Conservation (phyloP, 176 grass and related monocot species). For the Poa annua region DNA sequence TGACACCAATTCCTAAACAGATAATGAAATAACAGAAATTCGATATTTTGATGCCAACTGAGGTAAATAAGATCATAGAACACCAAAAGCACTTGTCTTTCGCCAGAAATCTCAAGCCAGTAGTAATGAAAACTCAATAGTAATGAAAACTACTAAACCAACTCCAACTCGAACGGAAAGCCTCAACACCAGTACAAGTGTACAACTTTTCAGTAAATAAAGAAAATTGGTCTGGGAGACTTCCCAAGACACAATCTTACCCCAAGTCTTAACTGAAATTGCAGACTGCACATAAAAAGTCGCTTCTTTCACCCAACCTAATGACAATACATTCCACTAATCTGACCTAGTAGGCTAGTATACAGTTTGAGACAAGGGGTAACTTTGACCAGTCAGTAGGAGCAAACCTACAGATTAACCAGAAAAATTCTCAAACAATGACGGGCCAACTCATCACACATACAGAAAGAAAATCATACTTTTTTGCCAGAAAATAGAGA, state of each 20-base stretch:
- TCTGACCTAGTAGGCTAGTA: conserved; percentile 1
- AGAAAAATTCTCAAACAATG: background rate
- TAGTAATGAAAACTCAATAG: too few relatives aligned
- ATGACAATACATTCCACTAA: background rate
- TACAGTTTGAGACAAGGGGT: background rate
- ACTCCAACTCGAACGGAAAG: background rate
- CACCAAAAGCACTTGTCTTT: conserved; percentile 12
- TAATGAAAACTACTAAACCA: background rate
- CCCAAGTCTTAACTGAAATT: background rate
- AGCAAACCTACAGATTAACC: conserved; percentile 6
- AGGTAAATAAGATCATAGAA: conserved; percentile 4
- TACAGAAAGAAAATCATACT: conserved; percentile 31
- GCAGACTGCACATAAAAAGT: background rate
- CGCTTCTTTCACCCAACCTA: background rate
- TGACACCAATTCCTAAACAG: background rate
- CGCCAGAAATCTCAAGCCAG: conserved; percentile 1
- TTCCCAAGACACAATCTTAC: background rate
- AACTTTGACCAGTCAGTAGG: conserved; percentile 1
- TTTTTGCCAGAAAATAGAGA: conserved; percentile 4
- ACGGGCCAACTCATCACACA: background rate
- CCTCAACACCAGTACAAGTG: background rate
- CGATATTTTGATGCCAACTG: background rate
- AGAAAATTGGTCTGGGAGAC: background rate
- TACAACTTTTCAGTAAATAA: background rate
- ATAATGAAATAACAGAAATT: background rate